Evolutionary conservation across 352 stramenopile genomes (phyloP).

Genomic region (Hyphochytrium catenoides): DNA sequence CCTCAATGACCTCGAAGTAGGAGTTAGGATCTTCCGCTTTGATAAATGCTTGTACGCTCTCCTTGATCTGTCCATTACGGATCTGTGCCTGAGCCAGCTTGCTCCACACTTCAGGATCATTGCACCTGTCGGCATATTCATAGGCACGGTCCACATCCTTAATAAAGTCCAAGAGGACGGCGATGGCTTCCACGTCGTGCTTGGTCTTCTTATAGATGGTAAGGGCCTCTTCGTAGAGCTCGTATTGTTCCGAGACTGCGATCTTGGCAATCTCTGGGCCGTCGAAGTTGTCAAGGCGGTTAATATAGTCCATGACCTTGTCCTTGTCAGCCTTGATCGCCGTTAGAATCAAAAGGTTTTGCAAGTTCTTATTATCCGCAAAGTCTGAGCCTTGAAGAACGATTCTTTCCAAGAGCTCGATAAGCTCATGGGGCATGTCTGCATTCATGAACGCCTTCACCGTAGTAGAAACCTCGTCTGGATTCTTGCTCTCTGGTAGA

Average conservation of each 20-base stretch:
- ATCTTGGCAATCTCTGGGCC: slow-evolving; percentile 97
- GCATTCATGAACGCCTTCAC: slow-evolving; percentile 99
- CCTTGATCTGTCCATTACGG: slow-evolving; percentile 77
- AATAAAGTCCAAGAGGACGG: slow-evolving; percentile 79
- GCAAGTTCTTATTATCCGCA: slow-evolving; percentile 97
- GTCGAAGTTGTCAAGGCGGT: slow-evolving; percentile 99
- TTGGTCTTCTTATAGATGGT: slow-evolving; percentile 99
- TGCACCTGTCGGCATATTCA: slow-evolving; percentile 94
- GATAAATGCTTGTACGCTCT: slow-evolving; percentile 97
- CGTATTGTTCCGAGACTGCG: slow-evolving; percentile 90
- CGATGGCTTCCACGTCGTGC: slow-evolving; percentile 82
- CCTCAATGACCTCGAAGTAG: slow-evolving; percentile 92
- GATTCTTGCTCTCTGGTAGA: slow-evolving; percentile 93
- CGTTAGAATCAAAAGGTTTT: slow-evolving; percentile 99
- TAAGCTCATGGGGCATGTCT: slow-evolving; percentile 94
- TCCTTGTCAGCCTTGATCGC: slow-evolving; percentile 94
- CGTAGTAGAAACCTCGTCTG: slow-evolving; percentile 97
- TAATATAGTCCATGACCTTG: slow-evolving; percentile 99
- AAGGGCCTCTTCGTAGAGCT: slow-evolving; percentile 98
- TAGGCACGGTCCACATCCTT: slow-evolving; percentile 95
- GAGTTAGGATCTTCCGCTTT: slow-evolving; percentile 92
- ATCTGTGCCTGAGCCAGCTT: slow-evolving; percentile 96
- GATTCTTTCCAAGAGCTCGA: slow-evolving; percentile 97
- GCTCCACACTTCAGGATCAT: slow-evolving; percentile 95
- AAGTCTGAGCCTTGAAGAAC: slow-evolving; percentile 98